These are phyloP conservation scores for Amphirosellinia nigrospora DNA, from an alignment of 495 filamentous ascomycete species.

Conservation along the genomic window DNA sequence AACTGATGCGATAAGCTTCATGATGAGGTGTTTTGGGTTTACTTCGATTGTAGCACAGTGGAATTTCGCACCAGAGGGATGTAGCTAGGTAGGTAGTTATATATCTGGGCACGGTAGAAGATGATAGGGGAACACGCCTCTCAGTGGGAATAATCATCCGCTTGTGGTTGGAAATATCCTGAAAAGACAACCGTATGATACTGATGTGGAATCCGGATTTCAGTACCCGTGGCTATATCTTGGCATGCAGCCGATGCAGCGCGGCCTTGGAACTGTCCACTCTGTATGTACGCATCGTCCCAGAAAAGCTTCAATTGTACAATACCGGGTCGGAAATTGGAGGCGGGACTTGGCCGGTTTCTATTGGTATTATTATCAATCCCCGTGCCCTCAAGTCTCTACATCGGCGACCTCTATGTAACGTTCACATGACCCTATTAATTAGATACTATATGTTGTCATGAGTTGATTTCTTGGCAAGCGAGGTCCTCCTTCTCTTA, in stretches of 20 bases:
- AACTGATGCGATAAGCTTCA: not conserved
- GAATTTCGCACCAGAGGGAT: not conserved
- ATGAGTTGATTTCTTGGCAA: not conserved
- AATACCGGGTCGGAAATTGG: not conserved
- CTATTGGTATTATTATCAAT: not conserved
- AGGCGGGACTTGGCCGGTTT: not conserved
- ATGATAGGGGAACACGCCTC: not conserved
- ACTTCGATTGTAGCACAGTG: not conserved
- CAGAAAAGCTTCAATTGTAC: not conserved
- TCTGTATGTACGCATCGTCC: not conserved
- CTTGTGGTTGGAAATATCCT: not conserved
- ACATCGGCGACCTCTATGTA: not conserved
- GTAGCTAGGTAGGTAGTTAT: not conserved
- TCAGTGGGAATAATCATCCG: not conserved
- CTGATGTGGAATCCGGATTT: not conserved
- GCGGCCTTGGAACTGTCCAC: conserved; percentile 1
- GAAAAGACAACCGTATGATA: not conserved
- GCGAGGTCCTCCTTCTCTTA: not conserved
- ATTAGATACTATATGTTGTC: not conserved
- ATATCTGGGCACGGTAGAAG: not conserved
- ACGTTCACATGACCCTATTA: not conserved
- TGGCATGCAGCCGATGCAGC: conserved; percentile 14
- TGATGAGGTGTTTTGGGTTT: not conserved
- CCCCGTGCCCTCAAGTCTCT: not conserved
- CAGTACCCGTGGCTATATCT: not conserved